These are phyloP conservation scores for Trichosporon inkin DNA, from an alignment of 1,284 basidiomycete genomes.

Conservation along the genomic window DNA sequence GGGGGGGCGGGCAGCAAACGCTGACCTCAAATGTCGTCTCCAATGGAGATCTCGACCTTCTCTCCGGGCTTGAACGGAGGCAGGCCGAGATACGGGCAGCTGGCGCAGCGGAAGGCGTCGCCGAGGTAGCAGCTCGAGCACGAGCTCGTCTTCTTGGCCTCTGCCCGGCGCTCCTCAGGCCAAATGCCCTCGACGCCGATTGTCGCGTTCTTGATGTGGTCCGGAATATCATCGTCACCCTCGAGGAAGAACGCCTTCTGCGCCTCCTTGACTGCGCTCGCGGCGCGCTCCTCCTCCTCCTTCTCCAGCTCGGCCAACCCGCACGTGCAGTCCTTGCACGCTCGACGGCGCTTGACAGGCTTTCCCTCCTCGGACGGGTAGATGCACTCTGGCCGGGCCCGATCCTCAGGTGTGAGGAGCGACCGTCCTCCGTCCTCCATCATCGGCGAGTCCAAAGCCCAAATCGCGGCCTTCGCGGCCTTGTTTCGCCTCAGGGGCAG, in stretches of 20 bases:
- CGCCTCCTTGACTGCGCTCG: conserved; percentile 36
- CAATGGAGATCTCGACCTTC: conserved; percentile 76
- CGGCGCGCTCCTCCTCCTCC: conserved; percentile 60
- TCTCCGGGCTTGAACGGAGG: conserved; percentile 98
- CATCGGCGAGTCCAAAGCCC: conserved; percentile 47
- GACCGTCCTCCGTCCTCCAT: conserved; percentile 51
- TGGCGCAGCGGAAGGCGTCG: conserved; percentile 92
- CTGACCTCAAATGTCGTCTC: conserved; percentile 69
- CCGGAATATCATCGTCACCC: conserved; percentile 50
- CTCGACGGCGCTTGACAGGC: conserved; percentile 55
- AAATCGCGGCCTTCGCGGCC: conserved; percentile 48
- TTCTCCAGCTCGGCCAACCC: conserved; percentile 87
- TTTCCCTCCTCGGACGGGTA: conserved; percentile 44
- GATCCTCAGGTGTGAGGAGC: conserved; percentile 55
- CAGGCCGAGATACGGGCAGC: conserved; percentile 92
- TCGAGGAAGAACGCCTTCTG: conserved; percentile 46
- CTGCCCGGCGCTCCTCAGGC: conserved; percentile 60
- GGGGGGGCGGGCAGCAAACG: neutral
- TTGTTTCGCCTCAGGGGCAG: conserved; percentile 42
- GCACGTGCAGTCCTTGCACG: conserved; percentile 91
- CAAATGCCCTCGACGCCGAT: conserved; percentile 45
- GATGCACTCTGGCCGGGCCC: conserved; percentile 51
- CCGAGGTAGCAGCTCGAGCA: conserved; percentile 98
- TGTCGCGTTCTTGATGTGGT: conserved; percentile 37
- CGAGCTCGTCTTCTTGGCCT: conserved; percentile 71